Conservation (phyloP, 345 rosid species). For the Salix dunnii region DNA sequence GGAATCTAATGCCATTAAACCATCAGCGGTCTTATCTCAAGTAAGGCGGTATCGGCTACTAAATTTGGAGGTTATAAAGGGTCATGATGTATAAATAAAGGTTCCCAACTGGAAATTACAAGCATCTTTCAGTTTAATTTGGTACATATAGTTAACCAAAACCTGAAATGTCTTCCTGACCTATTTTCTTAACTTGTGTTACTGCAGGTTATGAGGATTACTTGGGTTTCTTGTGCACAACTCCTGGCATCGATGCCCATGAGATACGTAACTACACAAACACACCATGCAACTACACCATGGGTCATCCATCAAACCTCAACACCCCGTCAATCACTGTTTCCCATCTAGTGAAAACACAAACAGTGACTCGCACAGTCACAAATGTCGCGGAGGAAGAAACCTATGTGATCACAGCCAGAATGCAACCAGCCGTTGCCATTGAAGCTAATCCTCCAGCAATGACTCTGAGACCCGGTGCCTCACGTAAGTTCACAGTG, state of each 20-base stretch:
- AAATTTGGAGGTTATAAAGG: too few species aligned
- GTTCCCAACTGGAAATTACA: not conserved
- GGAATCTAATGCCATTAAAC: too few species aligned
- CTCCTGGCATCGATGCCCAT: conserved; percentile 70
- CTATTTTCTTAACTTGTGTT: not conserved
- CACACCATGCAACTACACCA: conserved; percentile 67
- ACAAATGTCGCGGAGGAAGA: conserved; percentile 83
- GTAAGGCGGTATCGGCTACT: too few species aligned
- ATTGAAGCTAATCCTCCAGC: conserved; percentile 82
- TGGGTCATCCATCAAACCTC: conserved; percentile 80
- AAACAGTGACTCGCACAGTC: conserved; percentile 62
- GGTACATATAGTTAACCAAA: not conserved
- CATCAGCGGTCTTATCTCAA: too few species aligned
- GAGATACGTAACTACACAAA: conserved; percentile 80
- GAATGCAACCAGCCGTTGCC: conserved; percentile 85
- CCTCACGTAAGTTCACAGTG: conserved; percentile 58
- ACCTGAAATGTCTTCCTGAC: not conserved
- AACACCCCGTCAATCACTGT: conserved; percentile 86
- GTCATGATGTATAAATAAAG: not conserved
- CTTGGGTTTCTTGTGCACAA: conserved; percentile 90
- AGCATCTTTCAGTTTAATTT: not conserved
- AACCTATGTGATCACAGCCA: conserved; percentile 68
- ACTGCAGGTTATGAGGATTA: conserved; percentile 75
- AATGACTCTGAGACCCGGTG: conserved; percentile 69
- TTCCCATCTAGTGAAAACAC: conserved; percentile 72